A percentile compares a stretch with the other conserved stretches of the same genome.
phyloP scores from a whole-genome alignment of 163 green algal species.

The Scenedesmus sp. region DNA sequence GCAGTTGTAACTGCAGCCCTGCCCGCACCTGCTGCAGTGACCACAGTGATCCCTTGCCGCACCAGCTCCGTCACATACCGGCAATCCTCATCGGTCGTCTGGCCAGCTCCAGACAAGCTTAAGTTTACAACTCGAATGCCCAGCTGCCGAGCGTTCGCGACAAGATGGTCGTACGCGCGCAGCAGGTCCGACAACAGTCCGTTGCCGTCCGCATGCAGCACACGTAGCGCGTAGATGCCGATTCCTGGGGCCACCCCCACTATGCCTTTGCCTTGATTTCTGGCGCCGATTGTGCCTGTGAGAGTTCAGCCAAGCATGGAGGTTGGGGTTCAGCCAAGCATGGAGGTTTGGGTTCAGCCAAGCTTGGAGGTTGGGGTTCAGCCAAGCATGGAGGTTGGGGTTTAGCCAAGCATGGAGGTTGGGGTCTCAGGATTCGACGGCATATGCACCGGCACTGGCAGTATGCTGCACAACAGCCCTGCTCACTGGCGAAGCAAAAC shows the following conservation, averaged over 20 bases:
- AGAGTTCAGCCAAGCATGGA: background rate
- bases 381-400: too few relatives aligned
- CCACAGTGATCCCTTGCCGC: constrained; percentile 42
- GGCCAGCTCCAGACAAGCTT: constrained; percentile 26
- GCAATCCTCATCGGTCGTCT: constrained; percentile 27
- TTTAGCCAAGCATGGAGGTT: too few relatives aligned
- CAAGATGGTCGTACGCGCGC: constrained; percentile 36
- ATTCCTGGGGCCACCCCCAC: constrained; percentile 36
- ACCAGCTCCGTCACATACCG: constrained; percentile 5
- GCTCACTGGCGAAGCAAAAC: too few relatives aligned
- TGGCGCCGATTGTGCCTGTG: constrained; percentile 43
- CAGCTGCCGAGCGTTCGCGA: background rate
- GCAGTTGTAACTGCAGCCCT: background rate
- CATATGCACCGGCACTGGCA: background rate
- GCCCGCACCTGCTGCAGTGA: constrained; percentile 37
- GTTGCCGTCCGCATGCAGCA: constrained; percentile 33
- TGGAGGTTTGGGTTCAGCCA: background rate
- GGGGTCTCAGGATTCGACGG: background rate
- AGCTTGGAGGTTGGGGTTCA: background rate
- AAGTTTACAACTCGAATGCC: constrained; percentile 50
- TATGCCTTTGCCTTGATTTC: constrained; percentile 49
- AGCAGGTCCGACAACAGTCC: constrained; percentile 44
- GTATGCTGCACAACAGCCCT: background rate
- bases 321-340: background rate
- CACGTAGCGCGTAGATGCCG: constrained; percentile 42